phyloP scores from a whole-genome alignment of 2,329 filamentous ascomycete genomes.

The Fusarium coicis region DNA sequence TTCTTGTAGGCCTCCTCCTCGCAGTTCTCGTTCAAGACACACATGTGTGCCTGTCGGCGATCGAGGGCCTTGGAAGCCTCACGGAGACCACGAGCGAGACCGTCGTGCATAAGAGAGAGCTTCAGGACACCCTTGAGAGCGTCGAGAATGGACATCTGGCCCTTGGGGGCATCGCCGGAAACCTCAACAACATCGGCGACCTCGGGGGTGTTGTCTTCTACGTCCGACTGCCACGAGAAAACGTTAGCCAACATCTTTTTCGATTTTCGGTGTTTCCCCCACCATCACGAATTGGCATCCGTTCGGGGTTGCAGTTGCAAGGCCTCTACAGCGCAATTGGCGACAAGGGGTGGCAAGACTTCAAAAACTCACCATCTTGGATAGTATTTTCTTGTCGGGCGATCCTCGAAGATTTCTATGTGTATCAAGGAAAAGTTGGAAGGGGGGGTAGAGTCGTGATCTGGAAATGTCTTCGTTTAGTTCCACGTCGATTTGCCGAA shows the following conservation, averaged over 20 bases:
- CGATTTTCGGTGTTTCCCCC: constrained; percentile 8
- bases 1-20: constrained; percentile 99
- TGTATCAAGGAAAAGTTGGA: constrained; percentile 47
- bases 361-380: constrained; percentile 68
- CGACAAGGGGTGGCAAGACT: not conserved
- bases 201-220: constrained; percentile 98
- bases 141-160: constrained; percentile 97
- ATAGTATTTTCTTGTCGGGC: constrained; percentile 66
- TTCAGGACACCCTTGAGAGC: constrained; percentile 99
- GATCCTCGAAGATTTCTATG: constrained; percentile 73
- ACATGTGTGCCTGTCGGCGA: constrained; percentile 99
- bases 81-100: constrained; percentile 96
- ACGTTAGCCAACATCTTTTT: constrained; percentile 32
- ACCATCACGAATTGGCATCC: constrained; percentile 21
- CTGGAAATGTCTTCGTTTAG: constrained; percentile 47
- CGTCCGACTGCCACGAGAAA: constrained; percentile 82
- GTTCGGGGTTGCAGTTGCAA: not conserved
- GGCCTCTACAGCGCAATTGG: constrained; percentile 31
- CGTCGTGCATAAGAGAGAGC: constrained; percentile 99
- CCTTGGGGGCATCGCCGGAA: constrained; percentile 88
- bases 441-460: constrained; percentile 46
- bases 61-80: constrained; percentile 99
- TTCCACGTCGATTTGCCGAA: constrained; percentile 52
- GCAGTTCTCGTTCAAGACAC: constrained; percentile 99
- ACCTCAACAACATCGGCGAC: constrained; percentile 93